These are phyloP conservation scores for Nicotiana undulata DNA, from an alignment of 257 asterid genomes.

Conservation along the genomic window DNA sequence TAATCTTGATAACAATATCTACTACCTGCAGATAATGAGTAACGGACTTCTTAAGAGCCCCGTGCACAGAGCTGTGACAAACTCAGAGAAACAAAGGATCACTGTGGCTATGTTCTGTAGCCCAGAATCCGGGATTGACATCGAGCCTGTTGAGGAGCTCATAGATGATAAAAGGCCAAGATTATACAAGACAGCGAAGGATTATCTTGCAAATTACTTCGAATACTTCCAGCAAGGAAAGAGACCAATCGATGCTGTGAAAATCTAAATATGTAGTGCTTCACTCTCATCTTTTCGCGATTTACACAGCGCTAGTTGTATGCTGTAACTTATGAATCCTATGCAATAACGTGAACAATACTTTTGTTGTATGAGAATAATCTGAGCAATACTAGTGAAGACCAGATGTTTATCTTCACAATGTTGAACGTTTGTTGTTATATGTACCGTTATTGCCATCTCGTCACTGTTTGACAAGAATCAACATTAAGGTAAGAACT, in stretches of 20 bases:
- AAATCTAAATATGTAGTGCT: conserved; percentile 16
- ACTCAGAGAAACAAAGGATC: conserved; percentile 38
- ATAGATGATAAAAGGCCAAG: conserved; percentile 35
- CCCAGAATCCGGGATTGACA: conserved; percentile 38
- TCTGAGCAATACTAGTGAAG: neutral
- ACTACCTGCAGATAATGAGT: conserved; percentile 44
- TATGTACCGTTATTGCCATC: neutral
- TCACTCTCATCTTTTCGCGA: neutral
- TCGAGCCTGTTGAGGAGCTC: conserved; percentile 43
- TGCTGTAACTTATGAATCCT: neutral
- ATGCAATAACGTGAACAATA: neutral
- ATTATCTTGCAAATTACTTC: conserved; percentile 24
- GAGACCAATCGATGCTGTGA: conserved; percentile 42
- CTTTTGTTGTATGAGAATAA: neutral
- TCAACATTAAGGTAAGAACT: neutral
- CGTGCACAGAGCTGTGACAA: conserved; percentile 49
- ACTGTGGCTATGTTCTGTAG: conserved; percentile 39
- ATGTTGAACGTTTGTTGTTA: neutral
- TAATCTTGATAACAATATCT: neutral
- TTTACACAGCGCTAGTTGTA: neutral
- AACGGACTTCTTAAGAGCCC: conserved; percentile 55
- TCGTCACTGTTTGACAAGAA: neutral
- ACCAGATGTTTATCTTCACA: neutral
- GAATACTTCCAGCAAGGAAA: conserved; percentile 42
- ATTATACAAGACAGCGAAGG: conserved; percentile 20